Evolutionary conservation across 2,329 filamentous ascomycete genomes (phyloP).

Genomic region (Fusarium sp.): DNA sequence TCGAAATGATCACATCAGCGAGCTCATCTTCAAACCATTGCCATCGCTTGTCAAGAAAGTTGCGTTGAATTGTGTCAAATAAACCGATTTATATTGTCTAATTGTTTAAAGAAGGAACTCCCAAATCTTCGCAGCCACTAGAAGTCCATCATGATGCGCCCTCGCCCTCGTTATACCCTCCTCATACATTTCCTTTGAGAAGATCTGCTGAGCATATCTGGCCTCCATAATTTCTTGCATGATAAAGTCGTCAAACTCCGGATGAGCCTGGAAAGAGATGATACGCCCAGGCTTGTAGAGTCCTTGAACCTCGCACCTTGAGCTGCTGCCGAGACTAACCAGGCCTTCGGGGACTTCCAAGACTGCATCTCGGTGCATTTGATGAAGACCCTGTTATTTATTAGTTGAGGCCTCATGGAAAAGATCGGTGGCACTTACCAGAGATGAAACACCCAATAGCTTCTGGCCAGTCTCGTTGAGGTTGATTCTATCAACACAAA

Average conservation of each 20-base stretch:
- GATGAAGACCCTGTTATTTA: slow-evolving; percentile 44
- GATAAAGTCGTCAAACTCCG: slow-evolving; percentile 51
- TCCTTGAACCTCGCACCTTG: slow-evolving; percentile 50
- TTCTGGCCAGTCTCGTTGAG: slow-evolving; percentile 49
- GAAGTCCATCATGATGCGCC: slow-evolving; percentile 41
- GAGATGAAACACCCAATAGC: slow-evolving; percentile 44
- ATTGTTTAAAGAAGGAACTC: slow-evolving; percentile 30
- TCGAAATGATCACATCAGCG: neutral
- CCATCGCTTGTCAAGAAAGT: too few species aligned
- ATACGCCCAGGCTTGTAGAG: slow-evolving; percentile 48
- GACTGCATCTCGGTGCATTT: slow-evolving; percentile 56
- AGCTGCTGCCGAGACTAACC: slow-evolving; percentile 50
- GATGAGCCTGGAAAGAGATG: slow-evolving; percentile 54
- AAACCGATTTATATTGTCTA: neutral
- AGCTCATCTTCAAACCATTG: neutral
- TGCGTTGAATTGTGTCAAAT: neutral
- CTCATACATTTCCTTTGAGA: slow-evolving; percentile 39
- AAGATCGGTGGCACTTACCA: slow-evolving; percentile 14
- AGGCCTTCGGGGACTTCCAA: slow-evolving; percentile 47
- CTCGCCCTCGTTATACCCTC: slow-evolving; percentile 41
- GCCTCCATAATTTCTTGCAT: slow-evolving; percentile 45
- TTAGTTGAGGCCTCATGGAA: neutral
- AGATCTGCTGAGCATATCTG: slow-evolving; percentile 40
- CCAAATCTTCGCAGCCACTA: slow-evolving; percentile 41
- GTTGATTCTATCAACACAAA: slow-evolving; percentile 49